Percentiles rank a stretch among this genome's conserved stretches.
phyloP scores from a whole-genome alignment of 2,329 filamentous ascomycete genomes.

The Colletotrichum lini region DNA sequence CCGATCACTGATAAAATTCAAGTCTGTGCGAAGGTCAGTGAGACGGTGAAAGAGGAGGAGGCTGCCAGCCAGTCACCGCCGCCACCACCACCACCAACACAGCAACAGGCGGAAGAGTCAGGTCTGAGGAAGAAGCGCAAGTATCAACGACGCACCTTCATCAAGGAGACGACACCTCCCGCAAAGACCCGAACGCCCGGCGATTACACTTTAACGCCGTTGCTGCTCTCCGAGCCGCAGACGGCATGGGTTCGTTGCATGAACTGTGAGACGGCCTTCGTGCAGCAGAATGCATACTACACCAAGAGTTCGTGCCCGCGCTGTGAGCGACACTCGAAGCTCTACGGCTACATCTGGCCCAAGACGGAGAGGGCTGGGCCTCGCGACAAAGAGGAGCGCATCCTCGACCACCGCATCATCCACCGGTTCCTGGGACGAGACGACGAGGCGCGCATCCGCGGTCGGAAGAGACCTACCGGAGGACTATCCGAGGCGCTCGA shows the following conservation, averaged over 20 bases:
- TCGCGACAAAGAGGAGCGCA: conserved; percentile 77
- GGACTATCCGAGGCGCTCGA: conserved; percentile 38
- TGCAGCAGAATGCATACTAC: conserved; percentile 89
- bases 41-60: conserved; percentile 25
- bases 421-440: conserved; percentile 85
- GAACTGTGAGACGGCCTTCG: conserved; percentile 85
- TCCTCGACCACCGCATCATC: conserved; percentile 88
- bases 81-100: too few relatives aligned
- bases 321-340: conserved; percentile 94
- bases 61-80: conserved; percentile 32
- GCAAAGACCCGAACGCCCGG: conserved; percentile 70
- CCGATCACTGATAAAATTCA: conserved; percentile 24
- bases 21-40: conserved; percentile 38
- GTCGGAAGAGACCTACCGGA: conserved; percentile 47
- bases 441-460: conserved; percentile 73
- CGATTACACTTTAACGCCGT: conserved; percentile 86
- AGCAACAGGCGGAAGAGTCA: background rate
- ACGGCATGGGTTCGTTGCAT: conserved; percentile 92
- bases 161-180: conserved; percentile 52
- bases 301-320: conserved; percentile 89
- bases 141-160: conserved; percentile 51
- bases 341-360: conserved; percentile 96
- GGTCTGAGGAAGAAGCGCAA: conserved; percentile 53
- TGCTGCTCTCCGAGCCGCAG: conserved; percentile 80
- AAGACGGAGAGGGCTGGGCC: conserved; percentile 89